Percentiles rank a stretch among this genome's conserved stretches.
phyloP scores from a whole-genome alignment of 2,329 filamentous ascomycete species.

The Paradendryphiella salina region DNA sequence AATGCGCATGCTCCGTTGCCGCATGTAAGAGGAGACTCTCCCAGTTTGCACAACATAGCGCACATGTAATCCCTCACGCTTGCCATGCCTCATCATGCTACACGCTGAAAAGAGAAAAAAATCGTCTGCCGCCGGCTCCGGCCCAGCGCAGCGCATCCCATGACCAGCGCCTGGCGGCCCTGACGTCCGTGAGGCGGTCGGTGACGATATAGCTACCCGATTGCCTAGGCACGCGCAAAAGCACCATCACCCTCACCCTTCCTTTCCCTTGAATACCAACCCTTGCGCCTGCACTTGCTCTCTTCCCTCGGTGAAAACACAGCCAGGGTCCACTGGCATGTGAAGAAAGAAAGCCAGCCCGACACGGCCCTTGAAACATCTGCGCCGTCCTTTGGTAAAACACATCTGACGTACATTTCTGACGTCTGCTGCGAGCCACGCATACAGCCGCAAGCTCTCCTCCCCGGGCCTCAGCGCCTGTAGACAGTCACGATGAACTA shows the following conservation, averaged over 20 bases:
- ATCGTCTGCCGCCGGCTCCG: conserved; percentile 24
- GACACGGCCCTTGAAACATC: background rate
- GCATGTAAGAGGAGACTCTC: conserved; percentile 12
- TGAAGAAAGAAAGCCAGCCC: conserved; percentile 8
- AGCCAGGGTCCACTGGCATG: conserved; percentile 11
- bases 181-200: conserved; percentile 13
- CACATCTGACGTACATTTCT: conserved; percentile 5
- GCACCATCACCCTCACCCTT: background rate
- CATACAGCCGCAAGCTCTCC: conserved; percentile 1
- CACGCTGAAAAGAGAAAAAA: background rate
- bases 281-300: background rate
- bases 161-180: conserved; percentile 23
- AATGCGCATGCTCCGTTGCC: background rate
- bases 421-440: background rate
- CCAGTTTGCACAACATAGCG: background rate
- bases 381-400: background rate
- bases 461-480: conserved; percentile 11
- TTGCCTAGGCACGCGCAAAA: conserved; percentile 9
- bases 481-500: conserved; percentile 76
- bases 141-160: conserved; percentile 19
- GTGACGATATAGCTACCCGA: conserved; percentile 11
- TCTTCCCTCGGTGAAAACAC: background rate
- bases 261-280: background rate
- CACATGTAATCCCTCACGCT: background rate
- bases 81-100: background rate